Conservation (phyloP, 106 monocot species). For the Platanthera guangdongensis region DNA sequence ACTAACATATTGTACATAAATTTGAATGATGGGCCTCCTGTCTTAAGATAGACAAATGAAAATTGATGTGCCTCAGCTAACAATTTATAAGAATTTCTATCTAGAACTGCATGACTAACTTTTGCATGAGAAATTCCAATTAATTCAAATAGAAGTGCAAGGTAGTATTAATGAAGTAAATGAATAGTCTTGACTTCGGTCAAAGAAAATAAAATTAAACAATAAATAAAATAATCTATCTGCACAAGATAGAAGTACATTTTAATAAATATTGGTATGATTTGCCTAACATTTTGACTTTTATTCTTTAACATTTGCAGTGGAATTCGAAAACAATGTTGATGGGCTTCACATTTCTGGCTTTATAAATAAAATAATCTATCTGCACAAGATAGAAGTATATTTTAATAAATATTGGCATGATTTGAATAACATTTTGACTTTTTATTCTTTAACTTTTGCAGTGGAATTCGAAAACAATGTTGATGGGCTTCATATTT, state of each 20-base stretch:
- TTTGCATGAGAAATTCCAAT: background rate
- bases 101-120: no score
- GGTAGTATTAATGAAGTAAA: background rate
- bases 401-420: background rate
- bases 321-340: constrained; percentile 73
- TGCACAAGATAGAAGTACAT: background rate
- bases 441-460: background rate
- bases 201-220: background rate
- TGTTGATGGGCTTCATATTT: constrained; percentile 66
- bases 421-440: background rate
- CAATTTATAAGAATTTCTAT: no score
- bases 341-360: constrained; percentile 69
- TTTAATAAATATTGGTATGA: background rate
- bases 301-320: constrained; percentile 29
- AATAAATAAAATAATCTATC: background rate
- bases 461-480: constrained; percentile 78
- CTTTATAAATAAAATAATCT: constrained; percentile 11
- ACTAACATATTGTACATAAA: no score
- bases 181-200: background rate
- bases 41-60: no score
- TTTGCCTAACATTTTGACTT: background rate
- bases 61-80: no score
- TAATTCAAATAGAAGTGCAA: background rate
- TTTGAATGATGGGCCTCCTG: no score
- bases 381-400: background rate